Conservation (phyloP, 805 yeast genomes). For the Danielia reshetovae region DNA sequence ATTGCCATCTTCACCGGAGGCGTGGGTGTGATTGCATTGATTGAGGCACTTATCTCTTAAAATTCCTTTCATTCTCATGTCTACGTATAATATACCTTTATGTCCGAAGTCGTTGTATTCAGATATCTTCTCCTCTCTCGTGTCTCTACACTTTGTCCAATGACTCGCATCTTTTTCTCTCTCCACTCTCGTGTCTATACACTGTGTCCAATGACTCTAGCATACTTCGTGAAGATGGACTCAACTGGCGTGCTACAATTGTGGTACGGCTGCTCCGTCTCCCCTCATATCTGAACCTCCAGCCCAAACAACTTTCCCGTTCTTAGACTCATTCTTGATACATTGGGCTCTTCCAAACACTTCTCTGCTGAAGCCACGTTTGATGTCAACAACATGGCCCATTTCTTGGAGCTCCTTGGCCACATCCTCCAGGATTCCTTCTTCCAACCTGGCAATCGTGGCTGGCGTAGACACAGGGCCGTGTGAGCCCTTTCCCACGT, state of each 20-base stretch:
- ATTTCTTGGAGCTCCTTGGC: slow-evolving; percentile 41
- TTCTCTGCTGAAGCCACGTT: slow-evolving; percentile 40
- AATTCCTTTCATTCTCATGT: too few species aligned
- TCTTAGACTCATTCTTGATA: slow-evolving; percentile 45
- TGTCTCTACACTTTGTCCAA: too few species aligned
- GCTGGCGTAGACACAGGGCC: slow-evolving; percentile 60
- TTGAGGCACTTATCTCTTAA: slow-evolving; percentile 7
- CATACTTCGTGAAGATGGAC: too few species aligned
- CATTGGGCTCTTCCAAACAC: slow-evolving; percentile 72
- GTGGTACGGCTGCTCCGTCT: slow-evolving; percentile 75
- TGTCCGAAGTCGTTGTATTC: too few species aligned
- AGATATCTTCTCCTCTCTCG: too few species aligned
- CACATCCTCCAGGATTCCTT: slow-evolving; percentile 50
- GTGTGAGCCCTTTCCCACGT: slow-evolving; percentile 55
- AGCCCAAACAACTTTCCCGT: slow-evolving; percentile 46
- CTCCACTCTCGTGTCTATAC: too few species aligned
- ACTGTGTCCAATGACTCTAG: too few species aligned
- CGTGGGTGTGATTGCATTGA: slow-evolving; percentile 9
- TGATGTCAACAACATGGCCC: slow-evolving; percentile 55
- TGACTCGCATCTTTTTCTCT: too few species aligned
- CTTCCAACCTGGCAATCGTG: slow-evolving; percentile 62
- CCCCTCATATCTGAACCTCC: slow-evolving; percentile 82
- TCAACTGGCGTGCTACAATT: too few species aligned
- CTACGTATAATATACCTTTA: too few species aligned
- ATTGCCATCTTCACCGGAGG: slow-evolving; percentile 11